Evolutionary conservation across 495 filamentous ascomycete species (phyloP).

Genomic region (Penicillium alfredii): DNA sequence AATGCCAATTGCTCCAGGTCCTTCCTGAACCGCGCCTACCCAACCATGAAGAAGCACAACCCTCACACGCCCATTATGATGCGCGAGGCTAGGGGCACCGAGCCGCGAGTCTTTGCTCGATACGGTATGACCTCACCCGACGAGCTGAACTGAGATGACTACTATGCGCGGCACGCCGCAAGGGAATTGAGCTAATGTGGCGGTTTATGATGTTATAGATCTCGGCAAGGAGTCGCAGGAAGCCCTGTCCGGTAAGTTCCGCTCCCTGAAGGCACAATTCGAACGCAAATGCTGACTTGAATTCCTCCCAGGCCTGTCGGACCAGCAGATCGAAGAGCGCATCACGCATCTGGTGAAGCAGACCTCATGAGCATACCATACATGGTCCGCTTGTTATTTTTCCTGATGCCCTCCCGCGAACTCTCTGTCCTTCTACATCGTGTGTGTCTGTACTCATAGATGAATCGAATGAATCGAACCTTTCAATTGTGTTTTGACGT

Average conservation of each 20-base stretch:
- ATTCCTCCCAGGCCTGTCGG: constrained; percentile 60
- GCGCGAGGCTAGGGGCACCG: constrained; percentile 75
- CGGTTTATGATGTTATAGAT: constrained; percentile 41
- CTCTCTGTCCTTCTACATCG: constrained; percentile 23
- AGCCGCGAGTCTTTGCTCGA: constrained; percentile 84
- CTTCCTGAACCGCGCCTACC: constrained; percentile 88
- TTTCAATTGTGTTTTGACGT: too few relatives aligned
- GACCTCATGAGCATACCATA: constrained; percentile 27
- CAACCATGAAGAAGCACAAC: constrained; percentile 99
- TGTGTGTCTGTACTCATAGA: constrained; percentile 39
- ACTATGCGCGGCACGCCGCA: neutral
- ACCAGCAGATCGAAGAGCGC: constrained; percentile 87
- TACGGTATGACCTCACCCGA: constrained; percentile 60
- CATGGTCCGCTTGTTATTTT: constrained; percentile 7
- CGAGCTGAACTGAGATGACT: neutral
- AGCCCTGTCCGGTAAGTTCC: constrained; percentile 62
- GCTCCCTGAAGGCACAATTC: neutral
- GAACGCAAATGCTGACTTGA: constrained; percentile 13
- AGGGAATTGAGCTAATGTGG: constrained; percentile 9
- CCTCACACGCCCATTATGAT: constrained; percentile 90
- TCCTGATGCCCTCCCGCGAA: constrained; percentile 27
- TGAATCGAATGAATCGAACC: constrained; percentile 36
- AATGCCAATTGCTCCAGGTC: constrained; percentile 47
- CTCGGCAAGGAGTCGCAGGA: constrained; percentile 85
- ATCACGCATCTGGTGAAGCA: constrained; percentile 76